A percentile compares a stretch with the other conserved stretches of the same genome.
Conservation (phyloP, 768 basidiomycete genomes). For the Wakefieldia striispora region DNA sequence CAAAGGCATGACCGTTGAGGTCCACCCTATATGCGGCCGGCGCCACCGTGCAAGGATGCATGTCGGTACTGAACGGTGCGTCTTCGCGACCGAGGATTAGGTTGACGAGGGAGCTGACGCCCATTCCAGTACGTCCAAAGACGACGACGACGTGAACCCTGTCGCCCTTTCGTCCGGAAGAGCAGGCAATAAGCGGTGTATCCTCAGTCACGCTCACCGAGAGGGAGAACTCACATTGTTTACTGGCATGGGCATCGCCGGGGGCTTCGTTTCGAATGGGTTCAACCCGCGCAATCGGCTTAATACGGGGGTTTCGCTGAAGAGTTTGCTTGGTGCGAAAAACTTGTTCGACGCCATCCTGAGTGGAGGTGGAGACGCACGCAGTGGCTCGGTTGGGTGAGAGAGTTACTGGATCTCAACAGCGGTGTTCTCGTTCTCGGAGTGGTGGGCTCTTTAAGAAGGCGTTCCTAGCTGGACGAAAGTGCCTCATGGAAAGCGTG, state of each 20-base stretch:
- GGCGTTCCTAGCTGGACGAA: conserved; percentile 15
- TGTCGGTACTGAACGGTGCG: conserved; percentile 33
- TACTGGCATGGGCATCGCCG: conserved; percentile 29
- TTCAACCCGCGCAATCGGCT: conserved; percentile 25
- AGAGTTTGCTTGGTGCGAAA: conserved; percentile 17
- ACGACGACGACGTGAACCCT: conserved; percentile 31
- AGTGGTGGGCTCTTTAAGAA: conserved; percentile 21
- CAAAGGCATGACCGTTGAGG: conserved; percentile 30
- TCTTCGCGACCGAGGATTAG: conserved; percentile 32
- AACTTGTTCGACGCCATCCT: conserved; percentile 26
- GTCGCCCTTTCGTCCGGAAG: conserved; percentile 20
- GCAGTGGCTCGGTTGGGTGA: conserved; percentile 11
- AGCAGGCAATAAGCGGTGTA: not conserved
- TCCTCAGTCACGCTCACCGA: not conserved
- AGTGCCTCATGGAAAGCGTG: conserved; percentile 31
- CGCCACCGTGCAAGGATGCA: conserved; percentile 26
- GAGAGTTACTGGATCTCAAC: conserved; percentile 17
- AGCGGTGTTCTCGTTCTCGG: conserved; percentile 17
- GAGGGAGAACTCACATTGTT: conserved; percentile 22
- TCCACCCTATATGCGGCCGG: conserved; percentile 28
- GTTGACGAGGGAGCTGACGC: conserved; percentile 32
- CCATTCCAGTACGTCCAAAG: conserved; percentile 34
- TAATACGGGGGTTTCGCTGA: conserved; percentile 22
- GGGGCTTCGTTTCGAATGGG: conserved; percentile 22
- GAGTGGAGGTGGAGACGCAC: conserved; percentile 9